Conservation (phyloP, 2,329 filamentous ascomycete genomes). For the Xylariaceae sp. region DNA sequence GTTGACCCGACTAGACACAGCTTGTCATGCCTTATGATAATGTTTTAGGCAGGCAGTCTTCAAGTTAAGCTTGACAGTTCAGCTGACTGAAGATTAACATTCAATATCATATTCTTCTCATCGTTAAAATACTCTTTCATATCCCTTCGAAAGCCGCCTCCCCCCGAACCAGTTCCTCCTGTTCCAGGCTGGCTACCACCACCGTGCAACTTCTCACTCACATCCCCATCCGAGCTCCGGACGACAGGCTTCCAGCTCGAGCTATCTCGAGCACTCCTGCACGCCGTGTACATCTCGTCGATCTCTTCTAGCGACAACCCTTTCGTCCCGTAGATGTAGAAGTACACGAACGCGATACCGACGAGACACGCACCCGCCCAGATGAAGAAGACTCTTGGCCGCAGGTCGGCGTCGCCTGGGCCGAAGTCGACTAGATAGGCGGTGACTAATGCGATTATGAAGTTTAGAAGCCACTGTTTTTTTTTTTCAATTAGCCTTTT, state of each 20-base stretch:
- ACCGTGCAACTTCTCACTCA: background rate
- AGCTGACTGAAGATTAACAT: no score
- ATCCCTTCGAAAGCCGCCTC: background rate
- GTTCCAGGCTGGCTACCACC: background rate
- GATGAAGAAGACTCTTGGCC: conserved; percentile 72
- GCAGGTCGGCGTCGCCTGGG: no score
- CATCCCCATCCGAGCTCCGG: conserved; percentile 13
- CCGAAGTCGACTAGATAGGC: no score
- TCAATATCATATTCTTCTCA: no score
- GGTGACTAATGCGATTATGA: no score
- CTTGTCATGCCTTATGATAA: background rate
- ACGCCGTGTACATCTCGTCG: conserved; percentile 68
- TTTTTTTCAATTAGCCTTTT: no score
- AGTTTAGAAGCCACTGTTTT: no score
- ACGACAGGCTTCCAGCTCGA: conserved; percentile 20
- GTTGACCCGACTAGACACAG: background rate
- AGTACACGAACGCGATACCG: conserved; percentile 68
- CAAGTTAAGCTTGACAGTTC: background rate
- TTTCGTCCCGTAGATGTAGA: conserved; percentile 84
- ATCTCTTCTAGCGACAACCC: conserved; percentile 76
- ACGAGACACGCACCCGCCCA: conserved; percentile 68
- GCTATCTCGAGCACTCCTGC: conserved; percentile 33
- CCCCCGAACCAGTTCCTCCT: background rate
- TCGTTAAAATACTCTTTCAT: background rate
- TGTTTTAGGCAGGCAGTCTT: background rate